Conservation (phyloP, 805 yeast genomes). For the Pichia eremophila region DNA sequence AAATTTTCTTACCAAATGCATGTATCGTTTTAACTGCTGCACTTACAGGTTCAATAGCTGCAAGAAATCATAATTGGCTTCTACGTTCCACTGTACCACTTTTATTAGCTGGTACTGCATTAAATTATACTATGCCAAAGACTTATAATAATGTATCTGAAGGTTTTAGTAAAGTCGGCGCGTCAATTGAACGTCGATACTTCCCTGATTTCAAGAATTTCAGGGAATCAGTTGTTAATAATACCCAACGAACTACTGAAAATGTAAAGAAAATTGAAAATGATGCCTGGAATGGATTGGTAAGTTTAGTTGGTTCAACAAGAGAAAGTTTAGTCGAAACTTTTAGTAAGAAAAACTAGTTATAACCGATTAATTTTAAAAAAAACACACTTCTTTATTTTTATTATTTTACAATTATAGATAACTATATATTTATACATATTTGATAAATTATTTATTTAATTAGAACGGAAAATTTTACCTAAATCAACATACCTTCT, state of each 20-base stretch:
- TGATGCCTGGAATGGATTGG: conserved; percentile 6
- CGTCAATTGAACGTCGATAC: conserved; percentile 23
- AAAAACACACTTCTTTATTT: too few relatives aligned
- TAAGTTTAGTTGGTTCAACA: conserved; percentile 4
- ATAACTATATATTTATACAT: not conserved
- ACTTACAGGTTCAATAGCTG: conserved; percentile 48
- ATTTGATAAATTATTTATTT: too few relatives aligned
- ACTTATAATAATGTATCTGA: conserved; percentile 30
- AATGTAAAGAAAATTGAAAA: not conserved
- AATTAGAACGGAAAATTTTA: conserved; percentile 42
- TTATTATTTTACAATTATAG: not conserved
- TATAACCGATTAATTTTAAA: not conserved
- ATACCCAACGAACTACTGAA: not conserved
- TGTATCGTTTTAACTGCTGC: conserved; percentile 47
- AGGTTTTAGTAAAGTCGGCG: conserved; percentile 16
- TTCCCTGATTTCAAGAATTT: conserved; percentile 28
- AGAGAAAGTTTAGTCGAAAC: conserved; percentile 4
- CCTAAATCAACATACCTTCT: conserved; percentile 85
- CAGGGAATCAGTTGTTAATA: conserved; percentile 12
- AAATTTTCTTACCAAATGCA: conserved; percentile 46
- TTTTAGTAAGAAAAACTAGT: conserved; percentile 1
- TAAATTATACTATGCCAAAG: conserved; percentile 40
- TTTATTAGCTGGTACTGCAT: conserved; percentile 37
- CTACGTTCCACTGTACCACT: conserved; percentile 44
- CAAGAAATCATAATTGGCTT: conserved; percentile 37